Percentiles rank a stretch among this genome's conserved stretches.
Conservation (phyloP, 352 stramenopile genomes). For the Achlya hypogyna region DNA sequence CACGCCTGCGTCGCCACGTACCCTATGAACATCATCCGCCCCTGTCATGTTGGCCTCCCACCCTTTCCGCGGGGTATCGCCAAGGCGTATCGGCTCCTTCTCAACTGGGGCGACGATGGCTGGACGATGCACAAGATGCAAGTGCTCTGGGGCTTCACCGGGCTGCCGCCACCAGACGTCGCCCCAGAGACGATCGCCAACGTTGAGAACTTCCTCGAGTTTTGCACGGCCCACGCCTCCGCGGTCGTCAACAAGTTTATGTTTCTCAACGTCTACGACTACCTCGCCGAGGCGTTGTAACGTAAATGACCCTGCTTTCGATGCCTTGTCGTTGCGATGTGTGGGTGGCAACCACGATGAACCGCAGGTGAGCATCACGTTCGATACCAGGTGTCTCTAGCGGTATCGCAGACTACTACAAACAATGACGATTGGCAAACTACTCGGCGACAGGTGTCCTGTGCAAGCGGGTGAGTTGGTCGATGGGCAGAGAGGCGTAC, state of each 20-base stretch:
- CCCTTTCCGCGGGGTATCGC: constrained; percentile 4
- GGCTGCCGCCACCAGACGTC: neutral
- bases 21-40: neutral
- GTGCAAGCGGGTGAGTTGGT: too few species aligned
- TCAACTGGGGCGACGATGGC: neutral
- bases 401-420: too few species aligned
- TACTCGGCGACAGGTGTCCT: too few species aligned
- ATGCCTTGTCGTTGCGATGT: too few species aligned
- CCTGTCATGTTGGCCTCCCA: neutral
- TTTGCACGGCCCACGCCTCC: neutral
- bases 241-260: neutral
- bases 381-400: too few species aligned
- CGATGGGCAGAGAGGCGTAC: too few species aligned
- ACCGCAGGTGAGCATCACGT: too few species aligned
- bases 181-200: neutral
- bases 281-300: neutral
- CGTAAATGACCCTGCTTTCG: too few species aligned
- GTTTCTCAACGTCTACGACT: constrained; percentile 9
- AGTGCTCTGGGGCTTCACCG: neutral
- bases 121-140: neutral
- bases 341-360: too few species aligned
- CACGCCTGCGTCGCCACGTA: constrained; percentile 1
- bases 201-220: neutral
- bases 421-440: too few species aligned
- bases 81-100: neutral